Evolutionary conservation across 148 eudicot genomes (phyloP).

Genomic region (Nepenthes mirabilis): DNA sequence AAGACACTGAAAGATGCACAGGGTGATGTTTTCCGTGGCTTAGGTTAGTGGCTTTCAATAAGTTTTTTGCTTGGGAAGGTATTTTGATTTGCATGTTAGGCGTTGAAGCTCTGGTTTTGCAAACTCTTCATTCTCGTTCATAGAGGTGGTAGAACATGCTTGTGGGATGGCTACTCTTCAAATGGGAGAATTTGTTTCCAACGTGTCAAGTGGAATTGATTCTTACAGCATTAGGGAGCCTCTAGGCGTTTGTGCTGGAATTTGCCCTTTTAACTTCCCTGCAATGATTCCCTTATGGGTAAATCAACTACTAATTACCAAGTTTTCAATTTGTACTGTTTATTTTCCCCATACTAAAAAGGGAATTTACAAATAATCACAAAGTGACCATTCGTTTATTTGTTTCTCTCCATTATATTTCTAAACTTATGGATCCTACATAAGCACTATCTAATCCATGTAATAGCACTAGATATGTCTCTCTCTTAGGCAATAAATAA

Average conservation of each 20-base stretch:
- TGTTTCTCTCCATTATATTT: no score
- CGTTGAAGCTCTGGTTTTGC: conserved; percentile 3
- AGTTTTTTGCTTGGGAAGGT: neutral
- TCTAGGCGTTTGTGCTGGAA: conserved; percentile 97
- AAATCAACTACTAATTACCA: conserved; percentile 5
- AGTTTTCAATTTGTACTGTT: neutral
- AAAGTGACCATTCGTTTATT: no score
- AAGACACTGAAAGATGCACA: conserved; percentile 96
- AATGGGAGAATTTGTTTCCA: conserved; percentile 88
- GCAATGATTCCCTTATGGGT: conserved; percentile 99
- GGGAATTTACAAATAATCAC: no score
- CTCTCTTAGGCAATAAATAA: neutral
- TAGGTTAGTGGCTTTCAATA: conserved; percentile 38
- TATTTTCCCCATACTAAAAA: no score
- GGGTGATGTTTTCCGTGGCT: conserved; percentile 95
- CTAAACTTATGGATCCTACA: no score
- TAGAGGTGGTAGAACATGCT: conserved; percentile 98
- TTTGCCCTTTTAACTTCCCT: conserved; percentile 94
- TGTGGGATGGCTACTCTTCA: conserved; percentile 97
- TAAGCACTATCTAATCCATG: no score
- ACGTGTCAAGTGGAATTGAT: conserved; percentile 80
- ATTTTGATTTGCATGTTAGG: neutral
- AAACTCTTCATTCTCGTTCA: conserved; percentile 7
- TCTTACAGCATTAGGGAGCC: conserved; percentile 92
- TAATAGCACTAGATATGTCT: no score